Evolutionary conservation across 73 alveolate species (phyloP).

Genomic region (Tetrahymena malaccensis): DNA sequence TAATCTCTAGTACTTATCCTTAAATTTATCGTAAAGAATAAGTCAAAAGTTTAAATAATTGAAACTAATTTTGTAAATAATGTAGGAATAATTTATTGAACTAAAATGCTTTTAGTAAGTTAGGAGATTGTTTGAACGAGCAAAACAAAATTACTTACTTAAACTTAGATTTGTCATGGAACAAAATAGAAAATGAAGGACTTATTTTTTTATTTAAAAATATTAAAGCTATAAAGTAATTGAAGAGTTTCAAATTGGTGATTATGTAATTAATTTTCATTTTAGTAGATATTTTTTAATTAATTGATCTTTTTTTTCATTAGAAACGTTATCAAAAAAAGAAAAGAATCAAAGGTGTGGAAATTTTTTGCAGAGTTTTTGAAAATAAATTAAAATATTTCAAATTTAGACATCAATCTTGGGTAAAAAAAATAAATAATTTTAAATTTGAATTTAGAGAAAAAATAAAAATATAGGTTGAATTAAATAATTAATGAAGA

Average conservation of each 20-base stretch:
- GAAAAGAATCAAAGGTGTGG: not conserved
- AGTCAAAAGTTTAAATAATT: not conserved
- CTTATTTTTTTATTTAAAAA: not conserved
- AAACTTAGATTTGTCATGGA: not conserved
- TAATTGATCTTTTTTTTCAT: not conserved
- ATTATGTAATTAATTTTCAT: not conserved
- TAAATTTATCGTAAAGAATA: not conserved
- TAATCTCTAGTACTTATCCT: not conserved
- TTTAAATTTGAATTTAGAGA: not conserved
- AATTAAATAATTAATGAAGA: not conserved
- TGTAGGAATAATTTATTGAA: not conserved
- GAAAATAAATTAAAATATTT: not conserved
- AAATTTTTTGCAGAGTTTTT: not conserved
- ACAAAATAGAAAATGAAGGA: not conserved
- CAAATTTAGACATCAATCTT: not conserved
- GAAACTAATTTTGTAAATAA: not conserved
- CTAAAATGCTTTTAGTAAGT: not conserved
- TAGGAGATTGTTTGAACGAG: not conserved
- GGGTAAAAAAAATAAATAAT: not conserved
- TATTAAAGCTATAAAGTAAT: not conserved
- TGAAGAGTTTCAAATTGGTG: not conserved
- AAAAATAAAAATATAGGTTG: not conserved
- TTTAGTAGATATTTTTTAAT: not conserved
- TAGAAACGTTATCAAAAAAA: not conserved
- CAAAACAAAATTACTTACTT: not conserved